These are phyloP conservation scores for Stagonosporopsis cucurbitacearum DNA, from an alignment of 2,329 filamentous ascomycete species.

Conservation along the genomic window DNA sequence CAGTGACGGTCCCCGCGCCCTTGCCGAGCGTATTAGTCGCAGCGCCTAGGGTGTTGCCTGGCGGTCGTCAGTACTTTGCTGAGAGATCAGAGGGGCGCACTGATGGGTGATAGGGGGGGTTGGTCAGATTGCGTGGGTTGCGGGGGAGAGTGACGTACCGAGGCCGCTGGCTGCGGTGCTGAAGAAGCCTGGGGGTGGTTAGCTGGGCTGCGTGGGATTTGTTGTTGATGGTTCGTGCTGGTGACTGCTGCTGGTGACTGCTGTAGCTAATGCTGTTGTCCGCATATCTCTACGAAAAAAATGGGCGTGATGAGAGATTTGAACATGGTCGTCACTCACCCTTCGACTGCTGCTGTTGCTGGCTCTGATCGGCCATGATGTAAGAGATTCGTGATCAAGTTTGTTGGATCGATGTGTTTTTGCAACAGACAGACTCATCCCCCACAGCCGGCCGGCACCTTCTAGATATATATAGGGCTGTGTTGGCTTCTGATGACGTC, in stretches of 20 bases:
- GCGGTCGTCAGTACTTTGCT: background rate
- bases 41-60: constrained; percentile 45
- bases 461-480: constrained; percentile 1
- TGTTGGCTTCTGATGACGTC: constrained; percentile 7
- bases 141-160: constrained; percentile 23
- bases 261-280: too few species aligned
- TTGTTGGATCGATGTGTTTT: background rate
- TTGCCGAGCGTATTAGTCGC: constrained; percentile 45
- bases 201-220: background rate
- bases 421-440: too few species aligned
- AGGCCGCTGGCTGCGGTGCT: constrained; percentile 42
- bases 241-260: too few species aligned
- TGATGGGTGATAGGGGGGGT: too few species aligned
- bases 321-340: constrained; percentile 14
- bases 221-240: background rate
- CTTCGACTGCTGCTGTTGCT: constrained; percentile 31
- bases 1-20: constrained; percentile 40
- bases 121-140: too few species aligned
- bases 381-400: background rate
- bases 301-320: too few species aligned
- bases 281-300: too few species aligned
- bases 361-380: constrained; percentile 37
- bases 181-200: constrained; percentile 36
- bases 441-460: too few species aligned
- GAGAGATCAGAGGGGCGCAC: too few species aligned